Evolutionary conservation across 768 basidiomycete species (phyloP), one percentile per base, ranked within the genome.

Genomic region (Auricularia cornea): DNA sequence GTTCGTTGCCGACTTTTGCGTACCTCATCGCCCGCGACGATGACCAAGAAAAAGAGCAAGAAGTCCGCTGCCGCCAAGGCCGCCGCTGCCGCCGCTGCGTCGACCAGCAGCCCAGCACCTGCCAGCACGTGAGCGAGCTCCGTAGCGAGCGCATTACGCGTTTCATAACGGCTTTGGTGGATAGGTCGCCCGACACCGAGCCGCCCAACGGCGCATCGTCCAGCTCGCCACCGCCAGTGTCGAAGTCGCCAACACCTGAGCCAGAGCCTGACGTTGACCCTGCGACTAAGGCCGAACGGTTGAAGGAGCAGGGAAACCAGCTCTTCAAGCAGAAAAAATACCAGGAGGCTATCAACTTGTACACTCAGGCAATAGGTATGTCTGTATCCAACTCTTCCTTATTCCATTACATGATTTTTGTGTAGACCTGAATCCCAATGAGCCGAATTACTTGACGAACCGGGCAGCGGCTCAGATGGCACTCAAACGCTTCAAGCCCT

Each of bases 401-500:
- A 14, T 57, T 3, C 4, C 28, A 10, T 5, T 3, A 28, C 10
- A 6, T 16, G 54, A 57, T 59, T 51, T 48, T 59, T 38, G 35
- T 35, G 48, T 60, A 88, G 85, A 84, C 63, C 75, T 88, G 67
- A 84, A 84, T 64, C 73, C 85, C 0, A 68, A 77, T 3, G 89
- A 94, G 72, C 84, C 92, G 0, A 81, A 88, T 2, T 94, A 89
- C 70, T 78, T 88, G 65, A 90, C 91, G 0, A 95, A 95, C 72
- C 85, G 92, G 31, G 92, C 93, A 0, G 92, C 93, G 0, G 87
- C 92, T 2, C 84, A 87, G 71, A 94, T 95, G 84, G 84, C 85
- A 0, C 71, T 90, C 60, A 92, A 93, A 71, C 83, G 83, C 35
- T 94, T 88, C 79, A 80, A 84, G 33, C 75, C 78, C 0, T 93